Conservation (phyloP, 2,329 filamentous ascomycete species). For the Ophiostoma fasciatum region DNA sequence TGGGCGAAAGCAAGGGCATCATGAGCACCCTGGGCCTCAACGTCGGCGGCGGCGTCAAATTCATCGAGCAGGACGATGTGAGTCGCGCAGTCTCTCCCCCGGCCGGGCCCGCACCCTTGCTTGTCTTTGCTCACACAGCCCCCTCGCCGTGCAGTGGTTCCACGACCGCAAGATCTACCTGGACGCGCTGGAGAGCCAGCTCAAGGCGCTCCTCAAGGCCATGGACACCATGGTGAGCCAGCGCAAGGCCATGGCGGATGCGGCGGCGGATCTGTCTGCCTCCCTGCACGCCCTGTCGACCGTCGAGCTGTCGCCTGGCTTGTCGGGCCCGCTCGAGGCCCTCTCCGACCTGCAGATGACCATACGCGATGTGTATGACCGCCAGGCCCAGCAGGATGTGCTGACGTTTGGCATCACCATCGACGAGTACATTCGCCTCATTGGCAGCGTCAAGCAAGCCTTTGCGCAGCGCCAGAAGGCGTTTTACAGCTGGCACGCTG, state of each 20-base stretch:
- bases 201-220: conserved; percentile 80
- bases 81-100: conserved; percentile 21
- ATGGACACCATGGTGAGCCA: conserved; percentile 88
- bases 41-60: conserved; percentile 73
- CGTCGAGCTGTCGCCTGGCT: conserved; percentile 77
- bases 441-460: conserved; percentile 86
- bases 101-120: not conserved
- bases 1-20: conserved; percentile 86
- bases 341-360: conserved; percentile 88
- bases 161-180: conserved; percentile 92
- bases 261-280: conserved; percentile 81
- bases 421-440: conserved; percentile 93
- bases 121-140: not conserved
- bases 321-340: conserved; percentile 80
- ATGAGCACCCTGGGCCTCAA: conserved; percentile 71
- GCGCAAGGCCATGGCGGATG: conserved; percentile 84
- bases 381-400: conserved; percentile 92
- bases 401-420: conserved; percentile 94
- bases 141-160: conserved; percentile 65
- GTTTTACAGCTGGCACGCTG: conserved; percentile 85
- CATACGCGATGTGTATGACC: conserved; percentile 87
- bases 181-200: conserved; percentile 81
- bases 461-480: conserved; percentile 89
- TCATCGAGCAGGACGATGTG: conserved; percentile 94
- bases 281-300: conserved; percentile 86